Evolutionary conservation across 177 flowering plant genomes (phyloP).

Genomic region (Vitis hybrid): DNA sequence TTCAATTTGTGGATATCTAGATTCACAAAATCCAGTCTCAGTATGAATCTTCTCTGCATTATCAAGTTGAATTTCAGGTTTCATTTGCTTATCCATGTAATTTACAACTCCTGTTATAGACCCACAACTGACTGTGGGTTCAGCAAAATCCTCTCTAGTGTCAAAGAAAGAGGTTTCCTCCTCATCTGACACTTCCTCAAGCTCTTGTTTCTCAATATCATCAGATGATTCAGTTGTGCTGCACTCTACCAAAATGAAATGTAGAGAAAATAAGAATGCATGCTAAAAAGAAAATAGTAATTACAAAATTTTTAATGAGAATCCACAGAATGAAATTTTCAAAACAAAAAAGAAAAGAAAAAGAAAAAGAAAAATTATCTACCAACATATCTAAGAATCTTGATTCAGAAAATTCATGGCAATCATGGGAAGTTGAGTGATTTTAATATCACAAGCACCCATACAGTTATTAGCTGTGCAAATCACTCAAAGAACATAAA

Average conservation of each 20-base stretch:
- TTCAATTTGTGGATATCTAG: conserved; percentile 39
- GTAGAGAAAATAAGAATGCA: conserved; percentile 5
- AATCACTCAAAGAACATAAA: too few relatives aligned
- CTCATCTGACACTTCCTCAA: conserved; percentile 82
- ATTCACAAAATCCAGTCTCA: conserved; percentile 14
- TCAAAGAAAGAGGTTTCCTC: conserved; percentile 69
- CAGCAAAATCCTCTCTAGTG: conserved; percentile 60
- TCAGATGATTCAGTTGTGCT: conserved; percentile 93
- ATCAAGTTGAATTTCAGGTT: conserved; percentile 22
- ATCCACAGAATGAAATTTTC: too few relatives aligned
- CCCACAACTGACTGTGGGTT: conserved; percentile 27
- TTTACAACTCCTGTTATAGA: conserved; percentile 17
- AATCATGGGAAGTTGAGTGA: too few relatives aligned
- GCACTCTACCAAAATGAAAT: conserved; percentile 49
- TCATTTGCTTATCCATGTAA: conserved; percentile 16
- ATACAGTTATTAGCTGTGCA: too few relatives aligned
- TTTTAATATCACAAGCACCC: too few relatives aligned
- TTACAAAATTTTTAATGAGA: not conserved
- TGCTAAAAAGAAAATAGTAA: not conserved
- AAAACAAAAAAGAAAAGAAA: too few relatives aligned
- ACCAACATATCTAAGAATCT: too few relatives aligned
- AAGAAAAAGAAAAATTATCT: too few relatives aligned
- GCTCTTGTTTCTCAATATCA: conserved; percentile 84
- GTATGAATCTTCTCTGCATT: conserved; percentile 22
- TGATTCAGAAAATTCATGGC: too few relatives aligned